These are phyloP conservation scores for Neurospora sp. DNA, from an alignment of 495 filamentous ascomycete species.

Conservation along the genomic window DNA sequence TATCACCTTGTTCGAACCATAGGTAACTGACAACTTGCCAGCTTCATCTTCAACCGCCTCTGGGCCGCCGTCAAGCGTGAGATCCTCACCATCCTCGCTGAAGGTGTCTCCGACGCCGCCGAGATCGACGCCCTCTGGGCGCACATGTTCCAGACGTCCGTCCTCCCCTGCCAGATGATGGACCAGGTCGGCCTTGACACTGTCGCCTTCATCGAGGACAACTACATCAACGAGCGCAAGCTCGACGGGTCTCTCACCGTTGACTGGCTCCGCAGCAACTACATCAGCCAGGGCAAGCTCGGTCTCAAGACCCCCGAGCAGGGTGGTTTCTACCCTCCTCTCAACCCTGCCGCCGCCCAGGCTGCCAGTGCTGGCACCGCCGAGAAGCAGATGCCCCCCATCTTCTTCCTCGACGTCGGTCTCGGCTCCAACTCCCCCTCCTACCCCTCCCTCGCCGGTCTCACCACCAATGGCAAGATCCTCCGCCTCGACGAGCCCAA, in stretches of 20 bases:
- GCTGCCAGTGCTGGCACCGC: not conserved
- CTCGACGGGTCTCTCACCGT: slow-evolving; percentile 20
- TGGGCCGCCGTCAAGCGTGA: slow-evolving; percentile 47
- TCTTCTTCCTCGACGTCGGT: slow-evolving; percentile 12
- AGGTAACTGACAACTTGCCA: not conserved
- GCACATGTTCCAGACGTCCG: slow-evolving; percentile 14
- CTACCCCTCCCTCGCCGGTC: not conserved
- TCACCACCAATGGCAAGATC: slow-evolving; percentile 8
- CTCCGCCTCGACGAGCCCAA: not conserved
- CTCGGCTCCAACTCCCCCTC: slow-evolving; percentile 3
- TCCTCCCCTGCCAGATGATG: slow-evolving; percentile 2
- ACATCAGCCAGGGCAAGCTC: slow-evolving; percentile 26
- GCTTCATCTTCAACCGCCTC: slow-evolving; percentile 47
- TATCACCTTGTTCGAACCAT: not conserved
- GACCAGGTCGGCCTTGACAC: slow-evolving; percentile 34
- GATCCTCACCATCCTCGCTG: slow-evolving; percentile 34
- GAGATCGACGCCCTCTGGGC: slow-evolving; percentile 36
- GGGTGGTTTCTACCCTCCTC: slow-evolving; percentile 3
- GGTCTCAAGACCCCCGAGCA: slow-evolving; percentile 1
- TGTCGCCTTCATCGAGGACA: slow-evolving; percentile 24
- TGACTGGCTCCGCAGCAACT: slow-evolving; percentile 24
- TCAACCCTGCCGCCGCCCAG: not conserved
- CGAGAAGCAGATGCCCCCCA: not conserved
- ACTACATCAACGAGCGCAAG: slow-evolving; percentile 28
- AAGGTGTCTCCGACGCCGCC: slow-evolving; percentile 32